These are phyloP conservation scores for Leptographium wingfieldii DNA, from an alignment of 2,329 filamentous ascomycete genomes.

Conservation along the genomic window DNA sequence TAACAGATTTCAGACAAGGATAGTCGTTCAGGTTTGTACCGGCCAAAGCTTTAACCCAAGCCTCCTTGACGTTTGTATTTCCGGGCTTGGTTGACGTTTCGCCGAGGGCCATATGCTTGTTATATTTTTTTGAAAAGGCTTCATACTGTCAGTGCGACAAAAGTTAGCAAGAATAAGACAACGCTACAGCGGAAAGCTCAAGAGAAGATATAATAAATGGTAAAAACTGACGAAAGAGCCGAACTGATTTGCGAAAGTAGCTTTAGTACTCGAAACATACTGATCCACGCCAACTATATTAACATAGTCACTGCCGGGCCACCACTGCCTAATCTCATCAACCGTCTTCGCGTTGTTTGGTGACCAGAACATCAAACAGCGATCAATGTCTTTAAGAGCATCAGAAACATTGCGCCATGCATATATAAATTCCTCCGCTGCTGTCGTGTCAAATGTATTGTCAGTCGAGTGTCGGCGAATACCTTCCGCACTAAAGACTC, in stretches of 20 bases:
- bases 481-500: neutral
- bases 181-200: neutral
- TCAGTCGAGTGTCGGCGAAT: neutral
- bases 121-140: neutral
- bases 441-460: neutral
- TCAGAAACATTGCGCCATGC: neutral
- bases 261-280: neutral
- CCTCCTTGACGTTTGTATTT: neutral
- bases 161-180: neutral
- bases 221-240: neutral
- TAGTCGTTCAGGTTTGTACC: neutral
- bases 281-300: neutral
- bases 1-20: neutral
- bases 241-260: conserved; percentile 1
- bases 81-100: neutral
- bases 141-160: neutral
- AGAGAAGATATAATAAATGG: neutral
- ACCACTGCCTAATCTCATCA: neutral
- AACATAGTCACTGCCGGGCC: neutral
- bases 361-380: neutral
- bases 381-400: neutral
- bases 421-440: neutral
- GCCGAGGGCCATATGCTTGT: neutral
- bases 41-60: neutral
- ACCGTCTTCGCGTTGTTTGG: neutral